phyloP scores from a whole-genome alignment of 2,329 filamentous ascomycete genomes.

The Fusarium sp. region DNA sequence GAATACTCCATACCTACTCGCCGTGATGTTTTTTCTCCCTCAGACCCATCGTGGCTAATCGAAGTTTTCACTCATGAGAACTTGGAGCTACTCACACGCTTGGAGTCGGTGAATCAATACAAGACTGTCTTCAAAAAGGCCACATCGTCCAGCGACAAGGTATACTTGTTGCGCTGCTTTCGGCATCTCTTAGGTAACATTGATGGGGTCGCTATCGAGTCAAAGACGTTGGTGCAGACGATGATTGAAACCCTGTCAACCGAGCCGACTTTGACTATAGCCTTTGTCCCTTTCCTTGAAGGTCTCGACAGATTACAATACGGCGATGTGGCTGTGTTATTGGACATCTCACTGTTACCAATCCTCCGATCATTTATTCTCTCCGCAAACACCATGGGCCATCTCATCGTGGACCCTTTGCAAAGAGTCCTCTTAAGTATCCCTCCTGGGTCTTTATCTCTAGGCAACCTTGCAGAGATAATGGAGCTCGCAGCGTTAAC shows the following conservation, averaged over 20 bases:
- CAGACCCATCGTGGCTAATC: conserved; percentile 1
- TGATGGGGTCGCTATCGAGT: accelerated
- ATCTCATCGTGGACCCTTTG: conserved; percentile 20
- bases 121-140: not conserved
- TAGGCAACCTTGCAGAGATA: not conserved
- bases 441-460: not conserved
- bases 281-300: not conserved
- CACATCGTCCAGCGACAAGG: not conserved
- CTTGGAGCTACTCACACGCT: not conserved
- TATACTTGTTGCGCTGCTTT: not conserved
- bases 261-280: not conserved
- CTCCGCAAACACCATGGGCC: conserved; percentile 4
- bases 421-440: conserved; percentile 18
- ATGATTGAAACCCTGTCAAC: not conserved
- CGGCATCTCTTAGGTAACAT: not conserved
- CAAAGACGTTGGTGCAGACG: accelerated
- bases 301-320: not conserved
- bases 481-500: conserved; percentile 28
- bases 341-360: not conserved
- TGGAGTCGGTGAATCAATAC: not conserved
- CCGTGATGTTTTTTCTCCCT: not conserved
- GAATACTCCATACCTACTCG: not conserved
- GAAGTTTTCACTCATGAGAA: not conserved
- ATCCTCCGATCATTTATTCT: conserved; percentile 9
- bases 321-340: accelerated